A percentile compares a stretch with the other conserved stretches of the same genome.
These are phyloP conservation scores for Bassia scoparia DNA, from an alignment of 148 eudicot species.

Conservation along the genomic window DNA sequence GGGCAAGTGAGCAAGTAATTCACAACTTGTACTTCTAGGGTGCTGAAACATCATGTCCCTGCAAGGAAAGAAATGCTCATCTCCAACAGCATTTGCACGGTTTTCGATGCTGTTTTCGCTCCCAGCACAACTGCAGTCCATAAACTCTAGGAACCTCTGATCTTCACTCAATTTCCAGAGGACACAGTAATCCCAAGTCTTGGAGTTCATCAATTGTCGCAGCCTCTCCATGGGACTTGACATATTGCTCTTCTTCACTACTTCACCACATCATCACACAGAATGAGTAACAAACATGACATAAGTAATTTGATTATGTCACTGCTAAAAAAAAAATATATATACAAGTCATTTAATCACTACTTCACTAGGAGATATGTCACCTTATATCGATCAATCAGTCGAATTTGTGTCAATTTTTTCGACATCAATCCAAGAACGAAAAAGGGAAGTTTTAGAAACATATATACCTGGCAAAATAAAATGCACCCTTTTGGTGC, in stretches of 20 bases:
- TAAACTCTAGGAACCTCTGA: slow-evolving; percentile 82
- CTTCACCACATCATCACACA: slow-evolving; percentile 31
- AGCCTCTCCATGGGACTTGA: slow-evolving; percentile 54
- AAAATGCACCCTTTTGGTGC: background rate
- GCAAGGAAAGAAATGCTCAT: slow-evolving; percentile 48
- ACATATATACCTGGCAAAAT: slow-evolving; percentile 17
- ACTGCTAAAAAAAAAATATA: no score
- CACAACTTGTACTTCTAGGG: slow-evolving; percentile 53
- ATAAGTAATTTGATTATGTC: no score
- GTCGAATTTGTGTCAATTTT: background rate
- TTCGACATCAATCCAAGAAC: background rate
- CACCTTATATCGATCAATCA: background rate
- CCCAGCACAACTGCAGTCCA: slow-evolving; percentile 79
- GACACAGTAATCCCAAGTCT: slow-evolving; percentile 81
- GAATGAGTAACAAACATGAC: background rate
- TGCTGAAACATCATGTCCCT: slow-evolving; percentile 64
- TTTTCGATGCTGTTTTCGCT: slow-evolving; percentile 28
- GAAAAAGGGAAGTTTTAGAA: background rate
- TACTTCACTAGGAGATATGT: no score
- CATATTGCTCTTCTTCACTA: slow-evolving; percentile 37
- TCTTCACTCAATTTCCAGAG: slow-evolving; percentile 83
- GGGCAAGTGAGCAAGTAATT: slow-evolving; percentile 64
- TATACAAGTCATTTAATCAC: no score
- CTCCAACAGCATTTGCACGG: slow-evolving; percentile 23
- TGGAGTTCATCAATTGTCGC: slow-evolving; percentile 54